These are phyloP conservation scores for Kwoniella shivajii DNA, from an alignment of 1,284 basidiomycete species.

Conservation along the genomic window DNA sequence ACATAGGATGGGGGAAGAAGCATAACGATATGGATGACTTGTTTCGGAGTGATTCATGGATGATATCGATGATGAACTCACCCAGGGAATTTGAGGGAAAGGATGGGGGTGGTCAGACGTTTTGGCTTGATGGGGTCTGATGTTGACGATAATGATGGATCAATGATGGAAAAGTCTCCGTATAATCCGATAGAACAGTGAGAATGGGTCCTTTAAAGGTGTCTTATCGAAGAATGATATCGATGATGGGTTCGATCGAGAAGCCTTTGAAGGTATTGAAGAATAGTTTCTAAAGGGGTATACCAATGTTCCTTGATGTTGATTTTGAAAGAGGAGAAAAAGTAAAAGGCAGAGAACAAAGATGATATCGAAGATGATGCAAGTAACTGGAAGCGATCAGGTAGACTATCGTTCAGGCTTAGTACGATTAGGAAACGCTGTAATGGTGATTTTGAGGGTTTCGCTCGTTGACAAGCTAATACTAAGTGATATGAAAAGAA, in stretches of 20 bases:
- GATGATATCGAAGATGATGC: not conserved
- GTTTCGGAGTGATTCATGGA: not conserved
- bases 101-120: not conserved
- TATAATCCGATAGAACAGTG: not conserved
- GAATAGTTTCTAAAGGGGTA: not conserved
- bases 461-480: no score
- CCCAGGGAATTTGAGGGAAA: no score
- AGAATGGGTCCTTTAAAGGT: conserved; percentile 9
- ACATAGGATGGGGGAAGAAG: not conserved
- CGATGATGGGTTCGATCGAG: not conserved
- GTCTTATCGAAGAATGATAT: not conserved
- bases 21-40: not conserved
- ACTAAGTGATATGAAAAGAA: no score
- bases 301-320: not conserved
- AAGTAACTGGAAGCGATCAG: no score
- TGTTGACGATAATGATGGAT: not conserved
- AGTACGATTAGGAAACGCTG: not conserved
- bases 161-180: not conserved
- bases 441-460: no score
- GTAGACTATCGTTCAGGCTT: no score
- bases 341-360: not conserved
- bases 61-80: not conserved
- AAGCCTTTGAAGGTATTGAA: conserved; percentile 1
- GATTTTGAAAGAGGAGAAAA: not conserved
- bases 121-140: no score